Evolutionary conservation across 768 basidiomycete species (phyloP).

Genomic region (Favolaschia claudopus): DNA sequence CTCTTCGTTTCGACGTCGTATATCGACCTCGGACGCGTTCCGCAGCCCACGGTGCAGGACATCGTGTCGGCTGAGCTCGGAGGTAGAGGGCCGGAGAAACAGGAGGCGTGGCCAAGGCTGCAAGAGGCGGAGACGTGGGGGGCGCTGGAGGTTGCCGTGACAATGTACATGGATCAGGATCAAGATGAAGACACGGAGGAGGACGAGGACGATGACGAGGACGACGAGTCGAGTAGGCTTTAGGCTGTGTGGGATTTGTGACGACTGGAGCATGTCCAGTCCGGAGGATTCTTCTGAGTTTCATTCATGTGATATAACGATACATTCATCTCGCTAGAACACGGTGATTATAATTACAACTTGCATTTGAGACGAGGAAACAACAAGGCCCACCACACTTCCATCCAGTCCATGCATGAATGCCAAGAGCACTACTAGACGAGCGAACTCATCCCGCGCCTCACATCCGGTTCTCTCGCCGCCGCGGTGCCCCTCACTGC

Average conservation of each 20-base stretch:
- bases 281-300: neutral
- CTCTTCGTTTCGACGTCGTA: slow-evolving; percentile 55
- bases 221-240: neutral
- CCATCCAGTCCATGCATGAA: too few relatives aligned
- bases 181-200: neutral
- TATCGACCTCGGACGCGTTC: slow-evolving; percentile 49
- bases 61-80: too few relatives aligned
- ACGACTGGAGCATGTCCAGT: too few relatives aligned
- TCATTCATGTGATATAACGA: too few relatives aligned
- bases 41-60: slow-evolving; percentile 37
- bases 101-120: neutral
- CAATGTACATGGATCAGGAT: slow-evolving; percentile 8
- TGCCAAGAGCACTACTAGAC: too few relatives aligned
- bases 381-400: too few relatives aligned
- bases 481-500: neutral
- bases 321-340: too few relatives aligned
- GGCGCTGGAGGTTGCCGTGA: slow-evolving; percentile 5
- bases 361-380: too few relatives aligned
- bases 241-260: too few relatives aligned
- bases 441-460: slow-evolving; percentile 17
- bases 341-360: too few relatives aligned
- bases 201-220: neutral
- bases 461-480: neutral
- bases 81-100: neutral
- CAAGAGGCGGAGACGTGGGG: slow-evolving; percentile 12